Conservation (phyloP, 2,329 filamentous ascomycete species). For the Diplocarpon rosae region DNA sequence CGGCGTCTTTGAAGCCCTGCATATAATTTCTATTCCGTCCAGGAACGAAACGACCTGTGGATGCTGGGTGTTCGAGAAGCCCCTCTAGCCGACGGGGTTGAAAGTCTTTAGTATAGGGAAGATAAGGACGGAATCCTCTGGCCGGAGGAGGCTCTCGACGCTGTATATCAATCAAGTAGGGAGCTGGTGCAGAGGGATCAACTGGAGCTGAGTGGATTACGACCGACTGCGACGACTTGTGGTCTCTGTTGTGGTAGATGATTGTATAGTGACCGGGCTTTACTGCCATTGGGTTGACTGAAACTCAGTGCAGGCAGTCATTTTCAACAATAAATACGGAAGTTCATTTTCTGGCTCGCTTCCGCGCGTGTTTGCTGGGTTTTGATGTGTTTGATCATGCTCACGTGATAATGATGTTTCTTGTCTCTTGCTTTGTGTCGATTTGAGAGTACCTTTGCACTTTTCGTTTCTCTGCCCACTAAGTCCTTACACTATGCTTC, state of each 20-base stretch:
- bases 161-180: conserved; percentile 20
- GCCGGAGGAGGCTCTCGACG: conserved; percentile 8
- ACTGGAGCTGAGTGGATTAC: conserved; percentile 2
- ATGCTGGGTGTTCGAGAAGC: conserved; percentile 6
- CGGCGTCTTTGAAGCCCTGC: conserved; percentile 23
- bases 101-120: conserved; percentile 15
- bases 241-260: conserved; percentile 14
- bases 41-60: conserved; percentile 9
- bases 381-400: background rate
- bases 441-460: too few species aligned
- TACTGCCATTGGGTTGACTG: conserved; percentile 8
- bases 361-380: background rate
- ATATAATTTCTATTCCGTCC: conserved; percentile 23
- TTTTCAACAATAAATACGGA: conserved; percentile 24
- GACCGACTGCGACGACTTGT: conserved; percentile 10
- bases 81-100: conserved; percentile 1
- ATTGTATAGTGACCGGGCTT: conserved; percentile 19
- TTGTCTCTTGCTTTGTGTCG: too few species aligned
- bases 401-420: background rate
- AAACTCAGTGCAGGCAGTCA: conserved; percentile 10
- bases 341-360: conserved; percentile 12
- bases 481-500: too few species aligned
- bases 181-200: conserved; percentile 1
- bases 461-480: too few species aligned
- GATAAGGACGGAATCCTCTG: conserved; percentile 10